Evolutionary conservation across 495 filamentous ascomycete genomes (phyloP).

Genomic region (Glutinoglossum americanum): DNA sequence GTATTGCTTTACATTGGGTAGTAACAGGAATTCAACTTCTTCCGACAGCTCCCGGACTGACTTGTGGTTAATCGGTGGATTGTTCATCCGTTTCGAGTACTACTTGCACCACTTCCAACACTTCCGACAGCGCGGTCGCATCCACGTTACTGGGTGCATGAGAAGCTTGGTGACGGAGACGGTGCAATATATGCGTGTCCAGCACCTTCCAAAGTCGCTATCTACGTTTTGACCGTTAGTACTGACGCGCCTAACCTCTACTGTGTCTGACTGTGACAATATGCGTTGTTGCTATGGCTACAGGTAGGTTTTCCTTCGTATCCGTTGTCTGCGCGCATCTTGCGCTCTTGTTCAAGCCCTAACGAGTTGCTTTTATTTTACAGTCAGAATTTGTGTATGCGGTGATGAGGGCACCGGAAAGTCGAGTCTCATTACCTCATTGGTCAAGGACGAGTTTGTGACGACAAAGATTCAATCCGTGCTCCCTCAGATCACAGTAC

Average conservation of each 20-base stretch:
- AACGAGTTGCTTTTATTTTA: background rate
- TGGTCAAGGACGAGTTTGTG: constrained; percentile 91
- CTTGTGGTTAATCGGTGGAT: background rate
- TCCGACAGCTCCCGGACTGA: background rate
- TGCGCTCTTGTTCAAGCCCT: background rate
- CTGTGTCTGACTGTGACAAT: background rate
- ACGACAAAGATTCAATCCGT: constrained; percentile 83
- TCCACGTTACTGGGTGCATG: background rate
- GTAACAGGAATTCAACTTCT: background rate
- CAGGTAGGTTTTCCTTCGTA: constrained; percentile 5
- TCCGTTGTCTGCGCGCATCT: background rate
- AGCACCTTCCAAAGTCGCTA: background rate
- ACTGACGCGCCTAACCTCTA: background rate
- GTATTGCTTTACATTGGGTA: background rate
- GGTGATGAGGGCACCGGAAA: constrained; percentile 70
- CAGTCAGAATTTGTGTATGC: constrained; percentile 88
- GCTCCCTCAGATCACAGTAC: constrained; percentile 82
- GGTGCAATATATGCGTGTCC: background rate
- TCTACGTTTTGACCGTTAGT: background rate
- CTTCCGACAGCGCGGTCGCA: background rate
- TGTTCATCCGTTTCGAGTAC: background rate
- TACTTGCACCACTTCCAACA: background rate
- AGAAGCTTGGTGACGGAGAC: background rate
- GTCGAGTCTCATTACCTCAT: constrained; percentile 48
- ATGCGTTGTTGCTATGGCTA: constrained; percentile 7